Base-by-base conservation (phyloP, 225 moss, liverwort and hornwort genomes). In the Climacium dendroides region DNA sequence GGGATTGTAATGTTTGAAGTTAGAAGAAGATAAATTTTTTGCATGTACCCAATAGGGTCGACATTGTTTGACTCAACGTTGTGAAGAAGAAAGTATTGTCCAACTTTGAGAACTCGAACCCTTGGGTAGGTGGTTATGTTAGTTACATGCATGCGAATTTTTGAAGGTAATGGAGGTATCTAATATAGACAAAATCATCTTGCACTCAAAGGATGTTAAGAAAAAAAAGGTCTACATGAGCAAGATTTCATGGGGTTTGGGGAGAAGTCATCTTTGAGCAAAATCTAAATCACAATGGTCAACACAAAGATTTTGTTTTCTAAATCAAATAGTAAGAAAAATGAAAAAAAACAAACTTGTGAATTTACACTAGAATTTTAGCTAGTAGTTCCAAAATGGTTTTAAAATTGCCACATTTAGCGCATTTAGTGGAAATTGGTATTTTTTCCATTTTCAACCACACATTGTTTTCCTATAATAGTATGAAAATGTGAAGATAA, bases 401-500 rank as follows among this genome's bases (percentile, higher is more conserved):
- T 20, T 3, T 20, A 11, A 66, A n/a, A 66, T 1, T 66, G 2
- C 2, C n/a, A n/a, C 22, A 20, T n/a, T 4, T 20, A n/a, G 39
- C 13, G 13, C 20, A n/a, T 7, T 13, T 1, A 39, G 7, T 24
- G 8, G 24, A 13, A 39, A 4, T 39, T 66, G 16, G 4, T 9
- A 16, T 16, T 8, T 63, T 32, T 17, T 9, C 5, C 5, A 32
- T 9, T 17, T 34, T 39, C 14, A 24, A 41, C 3, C 3, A 14
- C 8, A 70, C 14, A 41, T 25, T 25, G 5, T 4, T 41, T 70
- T 3, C 0, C 3, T 25, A 8, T 25, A 41, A 5, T 24, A 25
- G 5, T 25, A 25, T 8, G 5, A 15, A 0, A 69, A 39, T 39
- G 4, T 8, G 7, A 2, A 0, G 4, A 13, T 37, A 13, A 7